Evolutionary conservation across 1,139 yeast species (phyloP), one percentile per base, ranked within the genome.

Genomic region (Saccharomyces hybrid): DNA sequence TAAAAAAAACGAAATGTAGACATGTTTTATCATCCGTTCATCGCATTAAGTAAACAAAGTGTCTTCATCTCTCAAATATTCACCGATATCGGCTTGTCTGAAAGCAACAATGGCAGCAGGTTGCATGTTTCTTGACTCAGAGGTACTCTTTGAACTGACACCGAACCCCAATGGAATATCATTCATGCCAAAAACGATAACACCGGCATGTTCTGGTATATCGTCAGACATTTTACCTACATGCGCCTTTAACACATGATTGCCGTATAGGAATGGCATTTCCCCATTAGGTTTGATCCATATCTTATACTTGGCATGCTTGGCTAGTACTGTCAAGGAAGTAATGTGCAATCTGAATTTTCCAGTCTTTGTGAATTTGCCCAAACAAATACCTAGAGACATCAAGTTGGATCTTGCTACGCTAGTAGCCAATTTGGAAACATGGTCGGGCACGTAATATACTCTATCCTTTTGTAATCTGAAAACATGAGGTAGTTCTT

Each of bases 201-300:
- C 91, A 65, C 99, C 99, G 1, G 97, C 95, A 68, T 95, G 99
- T 73, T 93, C 98, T 34, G 99, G 98, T 56, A 93, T 88, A 69
- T 95, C 98, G 62, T 93, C 99, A 55, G 96, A 87, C 88, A 93
- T 90, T 67, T 91, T 85, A 42, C 99, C 99, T 57, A 93, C 79
- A 69, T 93, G 99, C 12, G 99, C 99, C 71, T 95, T 95, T 63
- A 93, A 78, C 26, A 93, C 95, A 71, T 93, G 97, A 75, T 93
- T 93, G 47, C 99, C 99, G 67, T 95, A 93, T 60, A 93, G 76
- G 71, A 85, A 95, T 8, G 99, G 98, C 99, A 95, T 95, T 73
- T 93, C 99, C 64, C 99, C 99, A 68, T 93, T 93, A 53, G 83
- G 83, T 72, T 95, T 95, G 73, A 93, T 89, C 99, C 99, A 95